Evolutionary conservation across 2,329 filamentous ascomycete genomes (phyloP), one percentile per base, ranked within the genome.

Genomic region (Truncatella angustata): DNA sequence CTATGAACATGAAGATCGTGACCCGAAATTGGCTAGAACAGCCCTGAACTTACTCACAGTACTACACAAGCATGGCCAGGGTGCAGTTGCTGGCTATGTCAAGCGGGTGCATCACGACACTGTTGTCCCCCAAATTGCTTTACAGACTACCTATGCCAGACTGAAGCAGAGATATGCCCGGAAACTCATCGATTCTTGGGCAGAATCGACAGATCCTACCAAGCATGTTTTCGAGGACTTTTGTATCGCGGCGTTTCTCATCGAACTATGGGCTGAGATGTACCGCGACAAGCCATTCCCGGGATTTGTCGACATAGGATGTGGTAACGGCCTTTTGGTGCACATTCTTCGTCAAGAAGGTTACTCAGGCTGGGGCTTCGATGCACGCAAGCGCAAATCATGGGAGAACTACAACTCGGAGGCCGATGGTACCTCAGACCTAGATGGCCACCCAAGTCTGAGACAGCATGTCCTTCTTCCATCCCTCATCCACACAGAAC

Each of bases 161-260:
- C 78, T 99, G 5, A 97, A 97, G 71, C 75, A 82, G 49, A 87
- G 82, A 60, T 91, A 97, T 66, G 91, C 90, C 1, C 80, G 82
- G 18, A 63, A 70, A 1, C 73, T 99, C 11, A 86, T 91, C 12
- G 70, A 81, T n/a, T 73, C 71, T 1, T 99, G 93, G 94, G 85
- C 85, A 12, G 94, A 97, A 72, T 80, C 81, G 48, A 97, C 92
- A 0, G 91, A 96, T 65, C 90, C 92, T 0, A 76, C 77, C 14
- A 99, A 97, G 68, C 92, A 97, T 65, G 91, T 97, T 3, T 97
- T 97, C 69, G 94, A 99, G 66, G 93, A 97, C 65, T 73, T 99
- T 18, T 82, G 85, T 4, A 97, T 99, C 56, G 89, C 93, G 0
- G 89, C 93, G 0, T 99, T 97, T 62, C 74, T 97, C 48, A 90